phyloP scores from a whole-genome alignment of 2,329 filamentous ascomycete species.

The Clarireedia sp. region DNA sequence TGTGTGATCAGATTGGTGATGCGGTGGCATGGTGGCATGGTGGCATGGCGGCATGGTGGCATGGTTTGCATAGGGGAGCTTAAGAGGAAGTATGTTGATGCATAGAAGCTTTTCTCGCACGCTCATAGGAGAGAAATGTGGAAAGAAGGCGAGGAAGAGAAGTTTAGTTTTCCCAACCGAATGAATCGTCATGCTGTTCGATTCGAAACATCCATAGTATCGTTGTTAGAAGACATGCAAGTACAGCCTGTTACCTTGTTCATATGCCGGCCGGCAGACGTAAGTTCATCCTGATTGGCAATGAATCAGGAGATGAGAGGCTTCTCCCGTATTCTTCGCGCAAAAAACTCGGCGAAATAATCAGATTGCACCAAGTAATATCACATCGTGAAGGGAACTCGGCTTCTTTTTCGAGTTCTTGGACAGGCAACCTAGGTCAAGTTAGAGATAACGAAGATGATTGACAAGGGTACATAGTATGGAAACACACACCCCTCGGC shows the following conservation, averaged over 20 bases:
- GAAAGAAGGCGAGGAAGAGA: not conserved
- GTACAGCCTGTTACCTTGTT: constrained; percentile 2
- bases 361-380: too few relatives aligned
- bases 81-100: not conserved
- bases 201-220: not conserved
- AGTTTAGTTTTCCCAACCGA: not conserved
- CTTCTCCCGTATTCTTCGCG: constrained; percentile 4
- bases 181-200: not conserved
- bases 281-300: not conserved
- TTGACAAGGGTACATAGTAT: too few relatives aligned
- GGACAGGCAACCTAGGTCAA: too few relatives aligned
- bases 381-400: too few relatives aligned
- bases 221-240: not conserved
- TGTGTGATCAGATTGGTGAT: constrained; percentile 3
- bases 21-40: constrained; percentile 1
- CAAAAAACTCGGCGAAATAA: constrained; percentile 11
- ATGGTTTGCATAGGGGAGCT: not conserved
- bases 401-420: too few relatives aligned
- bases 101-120: not conserved
- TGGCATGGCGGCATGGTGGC: constrained; percentile 8
- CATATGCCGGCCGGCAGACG: constrained; percentile 8
- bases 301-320: constrained; percentile 8
- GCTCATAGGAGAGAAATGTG: not conserved
- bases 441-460: too few relatives aligned
- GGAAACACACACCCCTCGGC: too few relatives aligned